Conservation (phyloP, 495 filamentous ascomycete species). For the Poronia punctata region DNA sequence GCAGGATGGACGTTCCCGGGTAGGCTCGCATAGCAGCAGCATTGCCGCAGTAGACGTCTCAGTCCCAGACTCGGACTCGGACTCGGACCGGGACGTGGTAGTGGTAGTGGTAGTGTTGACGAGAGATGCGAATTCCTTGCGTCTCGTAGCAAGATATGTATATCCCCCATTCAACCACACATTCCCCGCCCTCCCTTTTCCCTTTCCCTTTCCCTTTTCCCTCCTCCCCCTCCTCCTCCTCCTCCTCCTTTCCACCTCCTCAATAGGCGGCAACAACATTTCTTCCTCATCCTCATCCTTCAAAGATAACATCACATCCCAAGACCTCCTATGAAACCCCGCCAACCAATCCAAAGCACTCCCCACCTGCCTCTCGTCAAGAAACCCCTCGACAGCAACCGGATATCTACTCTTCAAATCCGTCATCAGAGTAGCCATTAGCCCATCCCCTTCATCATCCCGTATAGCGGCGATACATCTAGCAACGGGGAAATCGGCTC, state of each 20-base stretch:
- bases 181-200: slow-evolving; percentile 9
- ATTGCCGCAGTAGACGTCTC: too few species aligned
- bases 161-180: slow-evolving; percentile 42
- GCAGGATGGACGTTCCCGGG: too few species aligned
- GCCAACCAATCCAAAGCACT: slow-evolving; percentile 35
- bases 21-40: too few species aligned
- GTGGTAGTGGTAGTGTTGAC: too few species aligned
- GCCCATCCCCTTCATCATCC: slow-evolving; percentile 26
- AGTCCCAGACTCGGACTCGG: slow-evolving; percentile 29
- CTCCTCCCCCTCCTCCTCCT: slow-evolving; percentile 14
- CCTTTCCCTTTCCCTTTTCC: slow-evolving; percentile 7
- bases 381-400: slow-evolving; percentile 19
- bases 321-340: slow-evolving; percentile 34
- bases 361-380: slow-evolving; percentile 18
- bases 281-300: slow-evolving; percentile 6
- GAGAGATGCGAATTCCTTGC: slow-evolving; percentile 28
- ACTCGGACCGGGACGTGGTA: too few species aligned
- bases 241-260: slow-evolving; percentile 20
- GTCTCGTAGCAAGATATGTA: slow-evolving; percentile 40
- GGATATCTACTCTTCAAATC: slow-evolving; percentile 20
- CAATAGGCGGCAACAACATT: slow-evolving; percentile 27
- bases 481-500: slow-evolving; percentile 19
- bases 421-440: slow-evolving; percentile 23
- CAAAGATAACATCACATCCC: slow-evolving; percentile 11
- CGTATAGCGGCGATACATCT: slow-evolving; percentile 25